Percentiles rank a stretch among this genome's conserved stretches.
Evolutionary conservation across 176 grass and related monocot genomes (phyloP).

Genomic region (Rhynchospora tenuis): DNA sequence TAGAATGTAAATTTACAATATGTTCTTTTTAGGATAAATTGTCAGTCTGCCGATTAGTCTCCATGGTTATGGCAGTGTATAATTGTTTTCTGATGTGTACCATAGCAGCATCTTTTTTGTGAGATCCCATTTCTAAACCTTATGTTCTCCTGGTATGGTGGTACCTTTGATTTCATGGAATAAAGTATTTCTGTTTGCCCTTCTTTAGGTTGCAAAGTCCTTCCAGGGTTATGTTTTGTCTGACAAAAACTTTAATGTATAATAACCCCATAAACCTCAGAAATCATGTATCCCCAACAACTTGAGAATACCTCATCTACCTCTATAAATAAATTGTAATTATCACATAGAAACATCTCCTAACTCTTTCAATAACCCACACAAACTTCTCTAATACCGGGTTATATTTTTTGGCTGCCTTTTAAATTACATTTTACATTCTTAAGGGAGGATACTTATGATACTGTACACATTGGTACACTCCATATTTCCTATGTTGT

Average conservation of each 20-base stretch:
- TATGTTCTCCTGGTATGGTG: neutral
- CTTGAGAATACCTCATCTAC: neutral
- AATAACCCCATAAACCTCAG: neutral
- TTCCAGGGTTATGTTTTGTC: neutral
- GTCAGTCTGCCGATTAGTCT: neutral
- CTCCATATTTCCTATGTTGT: neutral
- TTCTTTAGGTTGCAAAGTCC: neutral
- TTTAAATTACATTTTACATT: conserved; percentile 3
- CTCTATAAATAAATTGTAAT: neutral
- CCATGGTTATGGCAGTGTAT: neutral
- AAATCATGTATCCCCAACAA: neutral
- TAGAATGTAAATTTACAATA: neutral
- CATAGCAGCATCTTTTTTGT: neutral
- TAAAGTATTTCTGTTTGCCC: neutral
- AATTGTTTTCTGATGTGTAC: neutral
- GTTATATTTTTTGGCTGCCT: neutral
- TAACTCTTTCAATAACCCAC: neutral
- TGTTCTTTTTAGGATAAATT: neutral
- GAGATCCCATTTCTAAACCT: neutral
- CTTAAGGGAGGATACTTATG: neutral
- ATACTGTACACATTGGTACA: neutral
- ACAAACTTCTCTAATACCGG: neutral
- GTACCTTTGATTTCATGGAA: neutral
- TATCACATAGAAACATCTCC: neutral
- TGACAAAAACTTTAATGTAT: neutral